Evolutionary conservation across 768 basidiomycete genomes (phyloP).

Genomic region (Mycena rosella): DNA sequence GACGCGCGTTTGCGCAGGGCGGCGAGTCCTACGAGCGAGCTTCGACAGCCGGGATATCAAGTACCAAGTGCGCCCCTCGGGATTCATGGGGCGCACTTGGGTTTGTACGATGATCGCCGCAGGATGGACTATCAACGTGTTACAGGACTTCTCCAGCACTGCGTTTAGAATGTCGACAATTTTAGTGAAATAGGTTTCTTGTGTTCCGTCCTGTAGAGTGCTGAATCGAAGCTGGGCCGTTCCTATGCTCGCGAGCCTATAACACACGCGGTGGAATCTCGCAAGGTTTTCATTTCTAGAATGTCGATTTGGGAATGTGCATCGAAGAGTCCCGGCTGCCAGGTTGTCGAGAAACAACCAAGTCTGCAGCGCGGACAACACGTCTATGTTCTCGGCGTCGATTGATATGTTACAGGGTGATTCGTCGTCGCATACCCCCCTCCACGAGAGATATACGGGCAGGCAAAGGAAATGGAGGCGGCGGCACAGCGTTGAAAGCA

Average conservation of each 20-base stretch:
- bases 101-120: neutral
- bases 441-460: constrained; percentile 27
- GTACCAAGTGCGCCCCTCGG: too few species aligned
- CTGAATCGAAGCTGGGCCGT: constrained; percentile 15
- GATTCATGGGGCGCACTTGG: too few species aligned
- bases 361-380: constrained; percentile 26
- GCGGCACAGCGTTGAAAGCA: constrained; percentile 30
- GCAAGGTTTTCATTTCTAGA: constrained; percentile 19
- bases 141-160: constrained; percentile 32
- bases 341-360: constrained; percentile 28
- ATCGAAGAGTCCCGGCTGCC: constrained; percentile 17
- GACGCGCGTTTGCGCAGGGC: neutral
- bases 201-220: neutral
- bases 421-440: constrained; percentile 15
- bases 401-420: constrained; percentile 23
- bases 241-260: constrained; percentile 21
- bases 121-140: constrained; percentile 14
- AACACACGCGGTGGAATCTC: constrained; percentile 22
- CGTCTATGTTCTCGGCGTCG: neutral
- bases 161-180: constrained; percentile 18
- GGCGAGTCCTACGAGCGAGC: neutral
- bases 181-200: constrained; percentile 1
- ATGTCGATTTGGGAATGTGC: constrained; percentile 15
- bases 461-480: constrained; percentile 35
- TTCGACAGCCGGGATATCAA: neutral